These are phyloP conservation scores for Aphanomyces euteiches DNA, from an alignment of 352 stramenopile genomes.

Conservation along the genomic window DNA sequence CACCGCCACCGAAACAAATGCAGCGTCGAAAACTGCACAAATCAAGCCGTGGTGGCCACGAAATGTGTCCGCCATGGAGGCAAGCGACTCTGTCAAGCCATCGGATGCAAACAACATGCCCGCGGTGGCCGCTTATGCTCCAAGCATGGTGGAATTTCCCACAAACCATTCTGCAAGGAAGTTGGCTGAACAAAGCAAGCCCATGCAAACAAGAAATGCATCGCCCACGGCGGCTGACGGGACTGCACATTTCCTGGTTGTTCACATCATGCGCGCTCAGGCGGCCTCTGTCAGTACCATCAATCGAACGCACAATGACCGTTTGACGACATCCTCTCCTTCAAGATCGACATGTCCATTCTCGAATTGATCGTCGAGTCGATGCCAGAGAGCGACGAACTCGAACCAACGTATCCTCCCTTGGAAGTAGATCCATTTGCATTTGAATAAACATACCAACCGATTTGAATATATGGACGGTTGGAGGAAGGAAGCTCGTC, in stretches of 20 bases:
- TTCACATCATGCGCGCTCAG: conserved; percentile 34
- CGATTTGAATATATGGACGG: too few species aligned
- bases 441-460: too few species aligned
- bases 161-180: background rate
- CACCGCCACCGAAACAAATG: background rate
- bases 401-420: too few species aligned
- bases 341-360: background rate
- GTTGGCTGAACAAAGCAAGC: background rate
- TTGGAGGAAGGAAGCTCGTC: too few species aligned
- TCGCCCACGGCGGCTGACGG: background rate
- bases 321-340: too few species aligned
- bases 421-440: too few species aligned
- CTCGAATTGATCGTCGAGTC: background rate
- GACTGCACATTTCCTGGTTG: background rate
- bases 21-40: background rate
- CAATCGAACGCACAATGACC: too few species aligned
- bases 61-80: background rate
- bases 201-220: background rate
- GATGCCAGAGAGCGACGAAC: too few species aligned
- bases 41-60: background rate
- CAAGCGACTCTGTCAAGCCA: background rate
- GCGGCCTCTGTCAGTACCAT: conserved; percentile 45
- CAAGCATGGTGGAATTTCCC: background rate
- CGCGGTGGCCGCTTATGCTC: background rate
- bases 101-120: background rate